phyloP scores from a whole-genome alignment of 2,329 filamentous ascomycete species.

The Chalara sp. region DNA sequence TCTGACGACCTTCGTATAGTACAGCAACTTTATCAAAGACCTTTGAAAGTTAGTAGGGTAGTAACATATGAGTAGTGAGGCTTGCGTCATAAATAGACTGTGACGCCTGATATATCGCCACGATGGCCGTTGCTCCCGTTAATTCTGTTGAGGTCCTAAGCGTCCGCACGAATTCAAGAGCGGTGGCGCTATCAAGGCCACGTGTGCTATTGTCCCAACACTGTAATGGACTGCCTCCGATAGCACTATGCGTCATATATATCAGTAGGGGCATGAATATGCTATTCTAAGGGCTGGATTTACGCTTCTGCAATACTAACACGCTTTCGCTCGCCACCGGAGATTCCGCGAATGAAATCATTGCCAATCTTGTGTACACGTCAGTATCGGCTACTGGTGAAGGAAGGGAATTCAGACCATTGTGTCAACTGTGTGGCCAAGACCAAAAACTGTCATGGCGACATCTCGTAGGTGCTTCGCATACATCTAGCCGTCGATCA shows the following conservation, averaged over 20 bases:
- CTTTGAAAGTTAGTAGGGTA: too few relatives aligned
- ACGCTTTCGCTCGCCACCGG: constrained; percentile 68
- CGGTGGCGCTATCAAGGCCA: constrained; percentile 68
- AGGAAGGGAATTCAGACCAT: constrained; percentile 71
- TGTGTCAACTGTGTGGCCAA: constrained; percentile 65
- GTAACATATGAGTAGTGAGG: too few relatives aligned
- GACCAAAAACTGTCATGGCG: constrained; percentile 62
- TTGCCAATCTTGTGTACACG: too few relatives aligned
- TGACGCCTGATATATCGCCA: constrained; percentile 68
- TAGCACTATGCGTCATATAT: too few relatives aligned
- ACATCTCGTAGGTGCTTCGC: constrained; percentile 36
- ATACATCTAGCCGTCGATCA: constrained; percentile 51
- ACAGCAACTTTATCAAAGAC: constrained; percentile 63
- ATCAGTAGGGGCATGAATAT: too few relatives aligned
- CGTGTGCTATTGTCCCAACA: constrained; percentile 74
- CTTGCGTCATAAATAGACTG: constrained; percentile 55
- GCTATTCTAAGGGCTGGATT: too few relatives aligned
- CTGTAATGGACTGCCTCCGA: constrained; percentile 51
- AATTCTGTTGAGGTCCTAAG: constrained; percentile 60
- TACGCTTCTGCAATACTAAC: constrained; percentile 81
- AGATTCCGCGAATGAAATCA: constrained; percentile 65
- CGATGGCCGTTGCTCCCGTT: constrained; percentile 51
- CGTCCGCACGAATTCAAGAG: constrained; percentile 64
- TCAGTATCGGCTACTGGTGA: too few relatives aligned
- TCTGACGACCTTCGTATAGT: constrained; percentile 61